Evolutionary conservation across 257 asterid genomes (phyloP).

Genomic region (Leonotis leonurus): DNA sequence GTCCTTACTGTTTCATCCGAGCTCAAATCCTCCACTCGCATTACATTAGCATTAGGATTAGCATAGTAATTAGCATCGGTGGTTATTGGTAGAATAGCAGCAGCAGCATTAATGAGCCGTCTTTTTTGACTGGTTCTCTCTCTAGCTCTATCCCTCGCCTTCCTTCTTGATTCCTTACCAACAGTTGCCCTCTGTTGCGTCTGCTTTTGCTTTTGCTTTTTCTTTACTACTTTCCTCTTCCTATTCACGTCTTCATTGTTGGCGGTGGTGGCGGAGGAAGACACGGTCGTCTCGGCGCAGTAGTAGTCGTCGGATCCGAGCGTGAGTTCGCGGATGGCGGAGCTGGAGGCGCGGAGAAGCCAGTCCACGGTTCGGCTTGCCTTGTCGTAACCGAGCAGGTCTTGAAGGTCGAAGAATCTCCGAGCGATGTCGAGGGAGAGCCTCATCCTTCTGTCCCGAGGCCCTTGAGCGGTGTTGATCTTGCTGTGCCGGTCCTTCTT

Average conservation of each 20-base stretch:
- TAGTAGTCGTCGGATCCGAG: no score
- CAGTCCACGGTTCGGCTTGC: constrained; percentile 67
- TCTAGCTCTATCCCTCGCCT: constrained; percentile 70
- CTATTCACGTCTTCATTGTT: no score
- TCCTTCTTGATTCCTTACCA: constrained; percentile 49
- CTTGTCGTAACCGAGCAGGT: constrained; percentile 54
- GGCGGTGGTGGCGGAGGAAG: no score
- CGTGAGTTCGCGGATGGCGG: constrained; percentile 26
- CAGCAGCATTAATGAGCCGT: no score
- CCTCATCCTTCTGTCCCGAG: constrained; percentile 68
- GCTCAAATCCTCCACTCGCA: no score
- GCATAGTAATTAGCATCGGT: no score
- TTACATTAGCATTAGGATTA: no score
- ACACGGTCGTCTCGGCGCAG: no score
- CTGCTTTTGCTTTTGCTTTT: not conserved
- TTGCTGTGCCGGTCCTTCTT: constrained; percentile 82
- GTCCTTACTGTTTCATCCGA: no score
- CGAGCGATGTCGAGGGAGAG: constrained; percentile 56
- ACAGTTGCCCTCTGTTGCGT: constrained; percentile 18
- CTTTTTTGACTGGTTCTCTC: constrained; percentile 58
- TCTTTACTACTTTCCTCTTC: constrained; percentile 16
- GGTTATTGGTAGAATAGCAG: no score
- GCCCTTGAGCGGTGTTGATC: constrained; percentile 63
- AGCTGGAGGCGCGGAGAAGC: constrained; percentile 37
- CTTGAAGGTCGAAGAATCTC: constrained; percentile 56